Evolutionary conservation across 208 protist genomes (phyloP), one percentile per base, ranked within the genome.

Genomic region (Acanthamoeba culbertsoni): DNA sequence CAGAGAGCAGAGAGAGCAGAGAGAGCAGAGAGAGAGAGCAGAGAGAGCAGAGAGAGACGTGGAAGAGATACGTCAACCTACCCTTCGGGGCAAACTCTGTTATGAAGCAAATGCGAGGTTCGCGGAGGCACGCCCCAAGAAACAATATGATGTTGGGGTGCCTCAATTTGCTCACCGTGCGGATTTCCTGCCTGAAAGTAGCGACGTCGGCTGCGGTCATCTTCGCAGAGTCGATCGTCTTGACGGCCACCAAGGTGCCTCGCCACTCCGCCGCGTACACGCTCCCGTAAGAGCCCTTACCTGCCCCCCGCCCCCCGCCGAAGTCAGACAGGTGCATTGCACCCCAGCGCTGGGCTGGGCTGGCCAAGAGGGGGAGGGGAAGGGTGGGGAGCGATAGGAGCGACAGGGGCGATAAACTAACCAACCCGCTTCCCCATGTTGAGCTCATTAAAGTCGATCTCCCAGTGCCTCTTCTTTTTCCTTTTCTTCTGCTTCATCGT

Each of bases 121-220:
- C 71, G 1, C 28, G 37, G 10, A 82, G 37, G 71, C 71, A 82
- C 4, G 71, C 71, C 14, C 71, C 71, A 8, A 82, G 37, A 40
- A 82, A 82, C 20, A 82, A 28, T 10, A 82, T 28, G 43, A 82
- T 82, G 71, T 82, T 82, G 42, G 71, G 71, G 37, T 82, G 71
- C 2, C 71, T 33, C 42, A 82, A 28, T 26, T 23, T 43, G 71
- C 71, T 82, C 26, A 82, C n/a, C 37, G 35, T 82, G 26, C 51
- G 71, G 1, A 82, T 48, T 35, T 82, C 71, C 26, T 82, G 43
- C 18, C 20, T 7, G 71, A 82, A 82, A 8, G 71, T 82, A 20
- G 43, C 71, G 20, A 82, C 51, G 42, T 82, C 71, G 10, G 14
- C 43, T 43, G 16, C 4, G 37, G 20, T 35, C 71, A 82, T 82